Conservation (phyloP, 768 basidiomycete genomes). For the Amanita rimosa region DNA sequence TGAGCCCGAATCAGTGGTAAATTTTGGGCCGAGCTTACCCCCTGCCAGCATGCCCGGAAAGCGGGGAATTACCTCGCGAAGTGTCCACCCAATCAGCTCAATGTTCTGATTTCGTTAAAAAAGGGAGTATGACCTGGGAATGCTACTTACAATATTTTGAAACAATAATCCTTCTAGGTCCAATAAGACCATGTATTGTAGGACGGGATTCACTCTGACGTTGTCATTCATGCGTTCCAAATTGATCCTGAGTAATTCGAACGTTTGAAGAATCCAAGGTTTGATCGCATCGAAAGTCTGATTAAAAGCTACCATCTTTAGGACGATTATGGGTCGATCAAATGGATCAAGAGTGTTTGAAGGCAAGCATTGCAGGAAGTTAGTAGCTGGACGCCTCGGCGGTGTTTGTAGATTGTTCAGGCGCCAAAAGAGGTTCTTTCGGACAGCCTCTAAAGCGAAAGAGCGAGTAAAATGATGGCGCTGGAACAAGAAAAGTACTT, state of each 20-base stretch:
- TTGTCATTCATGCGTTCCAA: constrained; percentile 36
- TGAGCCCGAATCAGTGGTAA: constrained; percentile 5
- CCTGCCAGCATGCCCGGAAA: constrained; percentile 73
- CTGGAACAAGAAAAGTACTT: constrained; percentile 22
- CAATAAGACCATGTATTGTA: constrained; percentile 61
- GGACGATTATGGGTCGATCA: constrained; percentile 52
- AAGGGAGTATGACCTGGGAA: constrained; percentile 5
- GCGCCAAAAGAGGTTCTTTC: constrained; percentile 48
- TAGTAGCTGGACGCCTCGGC: constrained; percentile 16
- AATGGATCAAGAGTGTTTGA: constrained; percentile 42
- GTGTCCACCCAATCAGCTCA: constrained; percentile 52
- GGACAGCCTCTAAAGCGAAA: constrained; percentile 48
- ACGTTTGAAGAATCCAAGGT: constrained; percentile 31
- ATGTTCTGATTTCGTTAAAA: constrained; percentile 28
- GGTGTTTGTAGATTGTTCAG: constrained; percentile 30
- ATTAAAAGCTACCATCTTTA: constrained; percentile 34
- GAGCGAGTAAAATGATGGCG: constrained; percentile 56
- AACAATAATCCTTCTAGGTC: constrained; percentile 49
- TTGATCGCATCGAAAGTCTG: constrained; percentile 26
- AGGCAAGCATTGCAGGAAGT: constrained; percentile 43
- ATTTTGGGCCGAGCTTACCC: constrained; percentile 27
- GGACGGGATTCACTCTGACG: constrained; percentile 23
- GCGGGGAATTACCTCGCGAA: constrained; percentile 55
- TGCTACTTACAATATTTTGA: constrained; percentile 40
- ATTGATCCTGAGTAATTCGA: constrained; percentile 49